These are phyloP conservation scores for Amaranthus tricolor DNA, from an alignment of 179 eudicot species.

Conservation along the genomic window DNA sequence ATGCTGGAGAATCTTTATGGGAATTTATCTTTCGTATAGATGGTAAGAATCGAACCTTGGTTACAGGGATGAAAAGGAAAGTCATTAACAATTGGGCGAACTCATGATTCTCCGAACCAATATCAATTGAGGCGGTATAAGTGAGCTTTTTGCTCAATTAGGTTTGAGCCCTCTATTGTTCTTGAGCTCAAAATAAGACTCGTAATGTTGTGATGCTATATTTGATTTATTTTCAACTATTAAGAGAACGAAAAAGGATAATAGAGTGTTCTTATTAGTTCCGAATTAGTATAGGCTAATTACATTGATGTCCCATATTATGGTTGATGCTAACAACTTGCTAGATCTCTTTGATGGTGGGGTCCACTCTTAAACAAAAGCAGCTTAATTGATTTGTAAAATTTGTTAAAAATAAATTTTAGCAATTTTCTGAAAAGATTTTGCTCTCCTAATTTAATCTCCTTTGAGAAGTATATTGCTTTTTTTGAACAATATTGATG, in stretches of 20 bases:
- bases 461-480: too few species aligned
- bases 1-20: too few species aligned
- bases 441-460: neutral
- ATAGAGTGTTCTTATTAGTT: neutral
- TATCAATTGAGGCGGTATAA: neutral
- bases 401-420: neutral
- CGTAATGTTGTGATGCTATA: neutral
- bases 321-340: neutral
- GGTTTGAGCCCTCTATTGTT: neutral
- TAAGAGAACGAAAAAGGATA: neutral
- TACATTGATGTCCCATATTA: neutral
- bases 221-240: neutral
- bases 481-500: neutral
- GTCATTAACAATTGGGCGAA: too few species aligned
- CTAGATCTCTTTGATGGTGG: neutral
- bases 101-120: too few species aligned
- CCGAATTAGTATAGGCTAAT: neutral
- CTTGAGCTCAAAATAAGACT: neutral
- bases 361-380: neutral
- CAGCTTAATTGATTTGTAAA: neutral
- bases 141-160: neutral
- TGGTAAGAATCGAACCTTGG: too few species aligned
- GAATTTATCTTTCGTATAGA: too few species aligned
- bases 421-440: neutral
- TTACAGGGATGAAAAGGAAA: too few species aligned